These are phyloP conservation scores for Heliamphora pulchella DNA, from an alignment of 179 eudicot genomes.

Conservation along the genomic window DNA sequence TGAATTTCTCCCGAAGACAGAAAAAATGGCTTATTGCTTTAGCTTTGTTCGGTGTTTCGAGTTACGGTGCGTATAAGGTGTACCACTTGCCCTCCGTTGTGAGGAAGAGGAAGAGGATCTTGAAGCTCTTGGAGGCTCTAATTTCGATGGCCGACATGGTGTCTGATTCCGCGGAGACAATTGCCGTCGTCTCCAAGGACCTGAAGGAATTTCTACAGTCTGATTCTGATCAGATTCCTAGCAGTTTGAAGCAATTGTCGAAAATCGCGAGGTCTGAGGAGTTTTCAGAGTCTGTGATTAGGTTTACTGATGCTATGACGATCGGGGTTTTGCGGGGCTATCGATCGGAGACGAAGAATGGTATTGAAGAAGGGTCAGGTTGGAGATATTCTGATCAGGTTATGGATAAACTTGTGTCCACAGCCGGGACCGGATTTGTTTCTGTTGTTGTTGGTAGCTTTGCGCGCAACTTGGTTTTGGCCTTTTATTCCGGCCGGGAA, in stretches of 20 bases:
- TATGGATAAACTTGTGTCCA: conserved; percentile 50
- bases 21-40: conserved; percentile 48
- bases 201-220: conserved; percentile 61
- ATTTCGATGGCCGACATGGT: conserved; percentile 51
- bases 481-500: conserved; percentile 24
- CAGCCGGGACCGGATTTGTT: conserved; percentile 67
- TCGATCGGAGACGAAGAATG: conserved; percentile 23
- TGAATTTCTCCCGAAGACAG: conserved; percentile 38
- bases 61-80: conserved; percentile 57
- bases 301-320: conserved; percentile 50
- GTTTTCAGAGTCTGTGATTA: conserved; percentile 42
- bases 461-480: conserved; percentile 68
- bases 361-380: conserved; percentile 21
- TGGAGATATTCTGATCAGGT: conserved; percentile 43
- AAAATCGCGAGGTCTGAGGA: conserved; percentile 60
- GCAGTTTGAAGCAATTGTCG: conserved; percentile 63
- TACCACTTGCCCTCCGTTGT: conserved; percentile 49
- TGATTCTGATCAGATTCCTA: conserved; percentile 67
- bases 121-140: conserved; percentile 41
- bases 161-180: conserved; percentile 59
- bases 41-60: conserved; percentile 49
- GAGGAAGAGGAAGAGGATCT: conserved; percentile 46
- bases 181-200: conserved; percentile 59
- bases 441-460: conserved; percentile 70
- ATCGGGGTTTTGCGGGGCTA: conserved; percentile 53